Evolutionary conservation across 768 basidiomycete species (phyloP), one percentile per base, ranked within the genome.

Genomic region (Xerocomus brunneocitrinus): DNA sequence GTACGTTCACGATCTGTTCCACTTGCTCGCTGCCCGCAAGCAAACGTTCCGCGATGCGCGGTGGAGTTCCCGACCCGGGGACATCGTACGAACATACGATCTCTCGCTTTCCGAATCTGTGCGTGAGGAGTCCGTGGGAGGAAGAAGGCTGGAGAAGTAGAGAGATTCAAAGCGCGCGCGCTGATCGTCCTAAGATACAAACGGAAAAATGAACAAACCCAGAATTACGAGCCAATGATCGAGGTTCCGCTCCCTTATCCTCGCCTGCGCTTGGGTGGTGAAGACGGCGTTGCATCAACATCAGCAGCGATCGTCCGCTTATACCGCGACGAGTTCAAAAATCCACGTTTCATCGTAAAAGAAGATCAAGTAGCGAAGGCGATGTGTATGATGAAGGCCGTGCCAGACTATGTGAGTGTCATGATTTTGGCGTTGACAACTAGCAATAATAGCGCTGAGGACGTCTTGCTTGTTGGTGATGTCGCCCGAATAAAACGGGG

Each of bases 361-460:
- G 19, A 22, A 5, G 39, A 9, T 40, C 19, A 19, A 19, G 19
- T 19, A 1, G 19, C 19, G 19, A 19, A 95, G 16, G 95, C 97
- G 9, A 94, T 98, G 70, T 99, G 97, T 57, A 99, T 91, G 57
- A 98, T 89, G 62, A 88, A 91, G 0, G 91, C 94, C 27, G 92
- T 79, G 36, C 84, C 83, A 56, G 86, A 87, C 88, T 92, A 50
- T 34, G 46, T 16, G n/a, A 22, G 35, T 19, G 4, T 5, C 5
- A 10, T 51, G 19, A 51, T 40, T 49, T 5, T n/a, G 0, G 2
- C 30, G 19, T 8, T 32, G 4, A 25, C 6, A 16, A 16, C n/a
- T 13, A 22, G 45, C 19, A 3, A 38, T 75, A 52, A 98, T 71
- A 6, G 91, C 92, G 50, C 80, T 74, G 2, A 80, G 74, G 22